Conservation (phyloP, 2,329 filamentous ascomycete genomes). For the Hypoxylon sp. region DNA sequence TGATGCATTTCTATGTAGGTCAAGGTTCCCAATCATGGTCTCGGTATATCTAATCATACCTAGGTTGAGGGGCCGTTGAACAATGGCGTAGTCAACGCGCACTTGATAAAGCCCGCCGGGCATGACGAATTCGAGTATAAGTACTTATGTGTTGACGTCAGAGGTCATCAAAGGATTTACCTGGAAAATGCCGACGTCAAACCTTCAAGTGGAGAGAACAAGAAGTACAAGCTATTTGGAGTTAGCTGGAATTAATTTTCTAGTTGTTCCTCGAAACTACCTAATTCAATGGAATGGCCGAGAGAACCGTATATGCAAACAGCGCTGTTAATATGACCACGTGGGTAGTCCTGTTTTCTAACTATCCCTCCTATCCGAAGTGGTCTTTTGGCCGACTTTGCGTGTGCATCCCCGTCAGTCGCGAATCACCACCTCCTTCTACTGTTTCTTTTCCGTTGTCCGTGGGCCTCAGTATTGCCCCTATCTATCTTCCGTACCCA, state of each 20-base stretch:
- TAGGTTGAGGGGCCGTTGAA: constrained; percentile 84
- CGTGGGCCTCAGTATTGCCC: not conserved
- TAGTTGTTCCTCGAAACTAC: not conserved
- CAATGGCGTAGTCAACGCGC: constrained; percentile 80
- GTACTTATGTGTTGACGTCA: constrained; percentile 84
- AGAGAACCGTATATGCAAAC: not conserved
- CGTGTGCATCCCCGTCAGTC: not conserved
- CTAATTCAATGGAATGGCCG: not conserved
- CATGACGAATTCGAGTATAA: constrained; percentile 82
- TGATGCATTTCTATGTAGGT: constrained; percentile 86
- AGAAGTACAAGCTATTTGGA: constrained; percentile 71
- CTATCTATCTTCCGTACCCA: not conserved
- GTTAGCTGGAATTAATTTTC: constrained; percentile 68
- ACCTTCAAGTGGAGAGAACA: constrained; percentile 55
- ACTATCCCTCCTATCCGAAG: too few species aligned
- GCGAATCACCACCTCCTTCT: not conserved
- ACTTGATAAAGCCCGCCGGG: constrained; percentile 79
- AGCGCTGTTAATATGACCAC: not conserved
- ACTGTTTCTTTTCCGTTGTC: not conserved
- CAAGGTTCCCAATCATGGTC: not conserved
- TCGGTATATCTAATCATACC: constrained; percentile 46
- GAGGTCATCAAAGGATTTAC: constrained; percentile 76
- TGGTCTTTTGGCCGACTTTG: not conserved
- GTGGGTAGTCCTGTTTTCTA: not conserved
- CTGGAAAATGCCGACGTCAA: constrained; percentile 72